Conservation (phyloP, 2,329 filamentous ascomycete genomes). For the Decorospora gaudefroyi region DNA sequence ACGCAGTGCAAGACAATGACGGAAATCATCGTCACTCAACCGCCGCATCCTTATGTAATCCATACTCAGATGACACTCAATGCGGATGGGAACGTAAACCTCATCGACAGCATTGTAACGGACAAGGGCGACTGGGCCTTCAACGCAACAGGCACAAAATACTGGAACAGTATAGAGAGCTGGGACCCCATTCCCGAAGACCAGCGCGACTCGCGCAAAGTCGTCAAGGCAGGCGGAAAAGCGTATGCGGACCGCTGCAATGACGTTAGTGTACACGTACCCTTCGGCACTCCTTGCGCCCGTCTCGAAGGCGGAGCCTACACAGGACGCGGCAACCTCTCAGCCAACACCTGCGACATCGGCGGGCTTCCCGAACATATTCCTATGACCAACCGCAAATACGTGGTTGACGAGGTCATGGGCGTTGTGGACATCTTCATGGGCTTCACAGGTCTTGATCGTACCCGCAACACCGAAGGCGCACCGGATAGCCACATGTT, state of each 20-base stretch:
- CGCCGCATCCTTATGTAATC: constrained; percentile 32
- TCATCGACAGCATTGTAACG: constrained; percentile 34
- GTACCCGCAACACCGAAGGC: constrained; percentile 24
- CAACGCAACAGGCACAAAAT: constrained; percentile 30
- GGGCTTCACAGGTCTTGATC: constrained; percentile 32
- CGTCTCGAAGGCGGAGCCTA: constrained; percentile 34
- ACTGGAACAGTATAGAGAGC: constrained; percentile 22
- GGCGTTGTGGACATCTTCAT: constrained; percentile 33
- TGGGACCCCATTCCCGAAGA: constrained; percentile 25
- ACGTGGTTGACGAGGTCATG: constrained; percentile 34
- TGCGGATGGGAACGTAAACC: constrained; percentile 11
- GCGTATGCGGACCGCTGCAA: constrained; percentile 34
- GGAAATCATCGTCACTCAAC: constrained; percentile 28
- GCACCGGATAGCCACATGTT: constrained; percentile 36
- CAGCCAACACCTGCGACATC: constrained; percentile 17
- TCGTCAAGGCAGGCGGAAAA: constrained; percentile 29
- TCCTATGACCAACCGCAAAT: constrained; percentile 27
- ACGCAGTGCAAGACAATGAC: constrained; percentile 34
- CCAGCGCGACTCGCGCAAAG: constrained; percentile 16
- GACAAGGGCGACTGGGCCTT: constrained; percentile 38
- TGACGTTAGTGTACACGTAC: constrained; percentile 24
- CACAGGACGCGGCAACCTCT: constrained; percentile 20
- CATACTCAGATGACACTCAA: constrained; percentile 31
- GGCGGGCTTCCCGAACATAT: constrained; percentile 17
- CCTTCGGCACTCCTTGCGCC: constrained; percentile 30